These are phyloP conservation scores for Teunomyces barrocoloradensis DNA, from an alignment of 805 yeast species.

Conservation along the genomic window DNA sequence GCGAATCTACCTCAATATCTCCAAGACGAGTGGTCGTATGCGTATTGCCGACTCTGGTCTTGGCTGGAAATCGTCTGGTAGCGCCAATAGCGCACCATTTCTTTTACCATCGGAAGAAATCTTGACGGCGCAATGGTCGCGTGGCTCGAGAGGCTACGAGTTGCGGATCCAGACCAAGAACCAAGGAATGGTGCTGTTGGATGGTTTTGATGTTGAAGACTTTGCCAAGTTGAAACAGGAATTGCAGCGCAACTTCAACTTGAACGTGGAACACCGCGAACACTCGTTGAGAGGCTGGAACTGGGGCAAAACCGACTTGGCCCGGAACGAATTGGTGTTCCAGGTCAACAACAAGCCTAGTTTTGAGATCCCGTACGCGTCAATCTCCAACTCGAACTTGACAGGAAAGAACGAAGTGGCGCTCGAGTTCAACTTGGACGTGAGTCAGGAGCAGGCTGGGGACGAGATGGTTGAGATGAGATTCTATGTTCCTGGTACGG, in stretches of 20 bases:
- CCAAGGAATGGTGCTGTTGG: conserved; percentile 80
- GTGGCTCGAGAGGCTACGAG: conserved; percentile 92
- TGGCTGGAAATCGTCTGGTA: conserved; percentile 72
- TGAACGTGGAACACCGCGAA: conserved; percentile 77
- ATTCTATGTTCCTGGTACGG: conserved; percentile 88
- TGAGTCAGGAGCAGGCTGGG: conserved; percentile 68
- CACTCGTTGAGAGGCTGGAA: conserved; percentile 98
- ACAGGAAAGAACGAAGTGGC: conserved; percentile 94
- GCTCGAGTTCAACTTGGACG: conserved; percentile 69
- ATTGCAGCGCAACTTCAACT: conserved; percentile 69
- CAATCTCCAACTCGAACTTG: conserved; percentile 79
- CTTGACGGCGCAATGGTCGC: conserved; percentile 79
- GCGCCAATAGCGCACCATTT: conserved; percentile 62
- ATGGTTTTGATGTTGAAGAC: conserved; percentile 88
- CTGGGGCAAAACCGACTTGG: conserved; percentile 95
- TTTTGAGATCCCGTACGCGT: conserved; percentile 84
- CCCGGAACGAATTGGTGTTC: conserved; percentile 86
- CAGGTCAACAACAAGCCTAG: conserved; percentile 83
- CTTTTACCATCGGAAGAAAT: conserved; percentile 85
- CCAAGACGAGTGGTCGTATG: conserved; percentile 80
- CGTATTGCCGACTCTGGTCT: conserved; percentile 96
- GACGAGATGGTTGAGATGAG: conserved; percentile 96
- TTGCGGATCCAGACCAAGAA: conserved; percentile 85
- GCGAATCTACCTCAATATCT: conserved; percentile 84
- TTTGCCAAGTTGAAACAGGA: conserved; percentile 79